Evolutionary conservation across 2,329 filamentous ascomycete genomes (phyloP).

Genomic region (Penicillium rolfsii): DNA sequence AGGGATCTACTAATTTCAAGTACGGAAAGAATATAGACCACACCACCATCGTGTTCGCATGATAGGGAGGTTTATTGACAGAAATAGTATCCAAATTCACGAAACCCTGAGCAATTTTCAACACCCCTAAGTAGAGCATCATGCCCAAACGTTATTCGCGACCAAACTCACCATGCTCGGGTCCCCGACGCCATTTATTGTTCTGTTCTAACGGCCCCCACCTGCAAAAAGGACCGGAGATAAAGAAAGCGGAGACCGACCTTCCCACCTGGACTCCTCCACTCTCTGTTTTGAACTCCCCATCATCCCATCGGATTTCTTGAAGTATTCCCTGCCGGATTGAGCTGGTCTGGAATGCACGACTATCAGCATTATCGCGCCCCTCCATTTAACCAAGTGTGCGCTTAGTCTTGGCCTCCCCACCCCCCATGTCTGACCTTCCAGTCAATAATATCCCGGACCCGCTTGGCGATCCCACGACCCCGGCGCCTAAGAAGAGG

Average conservation of each 20-base stretch:
- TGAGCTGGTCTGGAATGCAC: neutral
- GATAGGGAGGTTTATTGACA: no score
- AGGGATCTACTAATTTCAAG: no score
- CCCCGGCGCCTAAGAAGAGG: constrained; percentile 33
- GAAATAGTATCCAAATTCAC: neutral
- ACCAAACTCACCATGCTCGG: neutral
- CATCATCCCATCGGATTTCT: neutral
- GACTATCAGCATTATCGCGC: neutral
- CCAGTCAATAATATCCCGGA: constrained; percentile 9
- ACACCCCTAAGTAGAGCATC: neutral
- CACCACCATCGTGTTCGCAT: no score
- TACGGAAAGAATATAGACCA: neutral
- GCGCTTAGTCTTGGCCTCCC: neutral
- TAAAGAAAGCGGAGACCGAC: constrained; percentile 5
- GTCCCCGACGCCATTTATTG: neutral
- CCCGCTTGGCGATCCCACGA: constrained; percentile 14
- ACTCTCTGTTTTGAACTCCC: neutral
- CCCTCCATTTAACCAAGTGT: neutral
- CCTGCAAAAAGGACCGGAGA: neutral
- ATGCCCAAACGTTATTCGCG: neutral
- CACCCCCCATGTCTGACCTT: constrained; percentile 2
- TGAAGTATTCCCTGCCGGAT: neutral
- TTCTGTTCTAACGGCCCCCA: neutral
- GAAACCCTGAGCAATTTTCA: no score
- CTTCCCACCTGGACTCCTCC: neutral